Conservation (phyloP, 495 filamentous ascomycete species). For the Aspergillus homomorphus region DNA sequence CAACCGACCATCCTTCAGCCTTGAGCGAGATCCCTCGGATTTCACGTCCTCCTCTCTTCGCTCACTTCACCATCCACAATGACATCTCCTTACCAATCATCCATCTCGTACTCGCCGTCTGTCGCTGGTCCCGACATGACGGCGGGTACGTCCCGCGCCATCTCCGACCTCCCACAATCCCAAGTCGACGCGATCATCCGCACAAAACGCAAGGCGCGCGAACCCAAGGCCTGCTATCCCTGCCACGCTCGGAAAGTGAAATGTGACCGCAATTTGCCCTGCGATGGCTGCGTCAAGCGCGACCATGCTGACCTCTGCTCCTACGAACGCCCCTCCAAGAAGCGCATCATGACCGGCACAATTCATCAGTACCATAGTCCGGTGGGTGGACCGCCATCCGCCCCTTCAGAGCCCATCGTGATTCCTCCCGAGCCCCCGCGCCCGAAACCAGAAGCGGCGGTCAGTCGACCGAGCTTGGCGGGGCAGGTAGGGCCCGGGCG, state of each 20-base stretch:
- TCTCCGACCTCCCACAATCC: constrained; percentile 45
- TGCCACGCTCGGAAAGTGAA: constrained; percentile 73
- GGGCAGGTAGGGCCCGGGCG: constrained; percentile 21
- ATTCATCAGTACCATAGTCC: constrained; percentile 31
- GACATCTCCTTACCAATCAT: constrained; percentile 39
- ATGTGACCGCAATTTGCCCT: constrained; percentile 70
- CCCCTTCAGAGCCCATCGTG: constrained; percentile 17
- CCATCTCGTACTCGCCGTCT: constrained; percentile 37
- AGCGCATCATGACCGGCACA: constrained; percentile 43
- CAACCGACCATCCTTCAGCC: not conserved
- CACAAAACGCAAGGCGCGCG: constrained; percentile 47
- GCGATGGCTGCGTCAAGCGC: constrained; percentile 70
- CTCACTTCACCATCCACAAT: constrained; percentile 16
- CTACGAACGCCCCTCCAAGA: constrained; percentile 66
- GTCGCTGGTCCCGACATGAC: constrained; percentile 25
- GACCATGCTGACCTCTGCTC: constrained; percentile 70
- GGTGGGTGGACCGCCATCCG: constrained; percentile 15
- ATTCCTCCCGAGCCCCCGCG: constrained; percentile 25
- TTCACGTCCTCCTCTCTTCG: not conserved
- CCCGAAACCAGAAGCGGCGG: constrained; percentile 28
- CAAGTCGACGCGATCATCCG: constrained; percentile 51
- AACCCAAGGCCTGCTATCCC: constrained; percentile 64
- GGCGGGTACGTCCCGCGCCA: constrained; percentile 23
- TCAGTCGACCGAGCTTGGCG: constrained; percentile 21
- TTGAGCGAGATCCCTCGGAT: not conserved